Base-by-base conservation (phyloP, 192 early-diverging fungal genomes). In the Neocallimastix lanati region DNA sequence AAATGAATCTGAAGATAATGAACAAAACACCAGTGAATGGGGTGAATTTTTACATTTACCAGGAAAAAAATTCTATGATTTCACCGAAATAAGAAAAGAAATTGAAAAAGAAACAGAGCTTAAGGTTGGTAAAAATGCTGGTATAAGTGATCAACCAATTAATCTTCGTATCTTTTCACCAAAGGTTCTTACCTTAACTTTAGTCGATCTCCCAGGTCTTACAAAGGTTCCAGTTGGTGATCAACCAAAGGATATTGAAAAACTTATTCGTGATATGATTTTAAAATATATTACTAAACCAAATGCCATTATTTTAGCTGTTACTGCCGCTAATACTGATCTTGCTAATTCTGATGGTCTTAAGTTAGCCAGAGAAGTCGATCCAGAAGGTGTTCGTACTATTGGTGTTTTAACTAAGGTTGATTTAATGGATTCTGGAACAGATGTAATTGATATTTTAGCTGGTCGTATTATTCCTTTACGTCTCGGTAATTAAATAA, bases 391-490 rank as follows among this genome's bases (percentile, higher is more conserved):
- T 85, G 87, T 96, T 29, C 91, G 98, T 78, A 99, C 98, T 12
- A 98, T 99, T 83, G 98, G 98, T 81, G 98, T 99, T 36, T 88
- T 99, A 86, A 99, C 98, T 82, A 99, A 99, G 86, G 90, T 99
- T 80, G 98, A 99, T 86, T 87, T 99, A 80, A 99, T 99, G 98
- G 98, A 99, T 86, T 88, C 91, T 84, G 98, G 98, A 37, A 99
- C 98, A 21, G 98, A 99, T 85, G 97, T 99, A 14, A 95, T 99
- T 67, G 98, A 99, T 82, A 98, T 99, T 84, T 90, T 99, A 82
- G 96, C 97, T 14, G 95, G 95, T 3, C 88, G 98, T 16, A 91
- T 98, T 28, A 99, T 99, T 86, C 98, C 97, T 5, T 90, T 99
- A 80, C 90, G 96, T 28, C 88, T 99, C 16, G 94, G 93, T 93